Percentiles rank a stretch among this genome's conserved stretches.
Conservation (phyloP, 2,329 filamentous ascomycete species). For the Xylaria sp. region DNA sequence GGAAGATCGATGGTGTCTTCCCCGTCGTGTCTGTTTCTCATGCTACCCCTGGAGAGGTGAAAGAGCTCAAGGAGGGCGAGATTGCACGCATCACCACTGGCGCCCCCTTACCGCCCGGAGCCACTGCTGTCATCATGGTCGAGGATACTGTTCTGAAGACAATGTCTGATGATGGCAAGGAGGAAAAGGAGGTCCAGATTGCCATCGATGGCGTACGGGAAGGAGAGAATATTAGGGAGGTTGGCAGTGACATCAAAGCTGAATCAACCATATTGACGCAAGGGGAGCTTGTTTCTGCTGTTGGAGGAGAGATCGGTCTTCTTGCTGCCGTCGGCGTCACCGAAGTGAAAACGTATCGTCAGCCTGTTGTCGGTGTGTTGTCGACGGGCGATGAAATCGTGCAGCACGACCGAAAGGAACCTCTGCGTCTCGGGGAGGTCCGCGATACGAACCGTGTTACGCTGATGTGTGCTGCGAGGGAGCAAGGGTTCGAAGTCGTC, state of each 20-base stretch:
- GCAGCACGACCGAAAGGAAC: slow-evolving; percentile 58
- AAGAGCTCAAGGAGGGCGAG: slow-evolving; percentile 62
- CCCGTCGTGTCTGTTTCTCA: slow-evolving; percentile 85
- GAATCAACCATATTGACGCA: slow-evolving; percentile 65
- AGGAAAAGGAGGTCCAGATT: slow-evolving; percentile 86
- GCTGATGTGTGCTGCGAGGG: slow-evolving; percentile 68
- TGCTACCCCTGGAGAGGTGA: slow-evolving; percentile 65
- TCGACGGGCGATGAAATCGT: slow-evolving; percentile 96
- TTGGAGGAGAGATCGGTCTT: slow-evolving; percentile 87
- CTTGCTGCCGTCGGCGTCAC: slow-evolving; percentile 76
- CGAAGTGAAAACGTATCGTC: slow-evolving; percentile 66
- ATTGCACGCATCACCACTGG: slow-evolving; percentile 92
- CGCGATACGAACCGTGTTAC: slow-evolving; percentile 90
- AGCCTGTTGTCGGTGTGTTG: slow-evolving; percentile 76
- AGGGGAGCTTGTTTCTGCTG: slow-evolving; percentile 76
- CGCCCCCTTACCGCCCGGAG: slow-evolving; percentile 80
- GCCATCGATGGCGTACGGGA: slow-evolving; percentile 67
- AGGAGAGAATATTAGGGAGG: slow-evolving; percentile 84
- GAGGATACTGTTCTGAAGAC: slow-evolving; percentile 80
- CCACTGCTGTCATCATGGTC: slow-evolving; percentile 92
- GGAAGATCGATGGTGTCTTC: slow-evolving; percentile 69
- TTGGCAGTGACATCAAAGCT: slow-evolving; percentile 77
- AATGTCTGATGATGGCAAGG: slow-evolving; percentile 70
- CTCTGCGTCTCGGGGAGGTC: slow-evolving; percentile 73
- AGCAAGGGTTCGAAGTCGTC: slow-evolving; percentile 70